Evolutionary conservation across 768 basidiomycete species (phyloP).

Genomic region (Tulasnella calospora): DNA sequence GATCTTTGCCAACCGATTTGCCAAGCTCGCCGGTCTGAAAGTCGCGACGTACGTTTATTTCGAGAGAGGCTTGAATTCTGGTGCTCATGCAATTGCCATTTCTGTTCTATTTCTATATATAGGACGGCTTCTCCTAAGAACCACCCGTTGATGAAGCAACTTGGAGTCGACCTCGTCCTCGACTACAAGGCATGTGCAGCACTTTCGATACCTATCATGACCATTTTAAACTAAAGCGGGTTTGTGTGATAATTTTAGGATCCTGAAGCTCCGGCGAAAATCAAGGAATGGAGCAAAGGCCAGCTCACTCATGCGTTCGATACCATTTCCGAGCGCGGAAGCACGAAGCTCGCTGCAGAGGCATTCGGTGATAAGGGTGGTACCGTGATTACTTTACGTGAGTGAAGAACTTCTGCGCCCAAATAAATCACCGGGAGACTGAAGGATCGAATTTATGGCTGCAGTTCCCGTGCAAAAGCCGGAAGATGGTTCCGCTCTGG

Average conservation of each 20-base stretch:
- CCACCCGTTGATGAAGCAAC: slow-evolving; percentile 37
- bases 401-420: neutral
- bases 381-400: slow-evolving; percentile 10
- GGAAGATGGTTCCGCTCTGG: neutral
- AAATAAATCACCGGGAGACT: neutral
- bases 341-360: neutral
- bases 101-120: neutral
- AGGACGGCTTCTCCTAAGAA: slow-evolving; percentile 43
- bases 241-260: slow-evolving; percentile 15
- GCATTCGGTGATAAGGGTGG: slow-evolving; percentile 18
- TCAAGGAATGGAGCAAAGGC: slow-evolving; percentile 28
- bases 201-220: neutral
- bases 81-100: neutral
- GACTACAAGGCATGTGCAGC: slow-evolving; percentile 34
- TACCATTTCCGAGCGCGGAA: slow-evolving; percentile 17
- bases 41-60: slow-evolving; percentile 38
- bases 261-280: slow-evolving; percentile 27
- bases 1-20: slow-evolving; percentile 42
- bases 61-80: too few species aligned
- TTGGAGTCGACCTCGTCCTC: slow-evolving; percentile 45
- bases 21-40: slow-evolving; percentile 42
- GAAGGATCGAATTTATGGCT: neutral
- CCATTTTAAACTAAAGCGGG: neutral
- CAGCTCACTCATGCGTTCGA: neutral
- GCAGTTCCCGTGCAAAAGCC: neutral